Percentiles rank a stretch among this genome's conserved stretches.
These are phyloP conservation scores for Endogone sp. DNA, from an alignment of 192 early-diverging fungal species.

Conservation along the genomic window DNA sequence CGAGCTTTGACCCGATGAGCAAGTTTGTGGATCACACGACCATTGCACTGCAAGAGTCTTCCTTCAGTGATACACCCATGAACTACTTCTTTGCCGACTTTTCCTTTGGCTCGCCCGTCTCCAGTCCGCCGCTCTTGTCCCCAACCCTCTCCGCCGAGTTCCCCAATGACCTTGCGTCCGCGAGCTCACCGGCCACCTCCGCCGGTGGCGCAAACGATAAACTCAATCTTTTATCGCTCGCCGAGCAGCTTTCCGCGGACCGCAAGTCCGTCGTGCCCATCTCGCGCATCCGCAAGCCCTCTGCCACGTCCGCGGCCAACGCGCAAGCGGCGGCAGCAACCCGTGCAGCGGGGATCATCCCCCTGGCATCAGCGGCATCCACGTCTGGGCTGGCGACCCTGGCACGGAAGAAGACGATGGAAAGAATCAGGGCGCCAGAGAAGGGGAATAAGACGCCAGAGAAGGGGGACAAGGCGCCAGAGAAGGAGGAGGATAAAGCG, in stretches of 20 bases:
- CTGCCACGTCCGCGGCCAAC: neutral
- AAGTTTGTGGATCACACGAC: neutral
- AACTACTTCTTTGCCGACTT: neutral
- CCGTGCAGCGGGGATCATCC: too few species aligned
- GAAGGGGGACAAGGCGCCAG: neutral
- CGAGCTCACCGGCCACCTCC: neutral
- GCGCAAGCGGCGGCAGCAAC: neutral
- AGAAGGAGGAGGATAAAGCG: neutral
- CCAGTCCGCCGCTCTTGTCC: neutral
- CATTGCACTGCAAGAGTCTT: neutral
- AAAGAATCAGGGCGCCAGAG: neutral
- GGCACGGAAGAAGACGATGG: neutral
- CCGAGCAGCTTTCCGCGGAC: neutral
- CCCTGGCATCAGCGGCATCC: too few species aligned
- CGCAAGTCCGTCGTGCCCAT: neutral
- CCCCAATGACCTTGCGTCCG: too few species aligned
- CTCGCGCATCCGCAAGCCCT: neutral
- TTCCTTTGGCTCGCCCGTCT: neutral
- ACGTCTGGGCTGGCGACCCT: neutral
- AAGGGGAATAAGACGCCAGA: constrained; percentile 1
- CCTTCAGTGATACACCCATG: neutral
- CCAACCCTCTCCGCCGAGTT: too few species aligned
- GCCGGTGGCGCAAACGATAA: neutral
- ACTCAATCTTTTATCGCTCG: neutral
- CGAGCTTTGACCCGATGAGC: neutral